phyloP scores from a whole-genome alignment of 805 yeast genomes.

The Tetrapisispora nanseiensis region DNA sequence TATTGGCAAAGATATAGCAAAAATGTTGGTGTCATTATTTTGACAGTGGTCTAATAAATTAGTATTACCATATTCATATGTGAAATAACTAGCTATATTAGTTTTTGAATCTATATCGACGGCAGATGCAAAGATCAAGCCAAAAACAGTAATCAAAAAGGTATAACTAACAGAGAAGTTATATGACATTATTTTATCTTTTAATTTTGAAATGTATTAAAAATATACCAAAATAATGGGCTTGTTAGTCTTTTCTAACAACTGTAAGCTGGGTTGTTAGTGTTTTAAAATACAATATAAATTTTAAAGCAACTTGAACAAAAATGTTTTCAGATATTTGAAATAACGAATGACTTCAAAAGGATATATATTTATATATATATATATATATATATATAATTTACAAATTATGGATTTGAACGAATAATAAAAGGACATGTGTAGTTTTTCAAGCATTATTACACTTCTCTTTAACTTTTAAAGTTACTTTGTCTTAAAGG shows the following conservation, averaged over 20 bases:
- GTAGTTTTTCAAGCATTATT: background rate
- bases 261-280: too few relatives aligned
- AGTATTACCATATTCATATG: constrained; percentile 68
- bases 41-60: constrained; percentile 48
- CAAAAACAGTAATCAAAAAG: background rate
- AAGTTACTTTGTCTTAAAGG: too few relatives aligned
- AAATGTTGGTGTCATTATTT: constrained; percentile 57
- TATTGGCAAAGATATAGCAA: constrained; percentile 60
- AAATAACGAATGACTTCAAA: too few relatives aligned
- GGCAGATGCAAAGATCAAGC: constrained; percentile 9
- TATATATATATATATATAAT: too few relatives aligned
- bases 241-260: too few relatives aligned
- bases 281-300: too few relatives aligned
- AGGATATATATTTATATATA: too few relatives aligned
- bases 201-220: too few relatives aligned
- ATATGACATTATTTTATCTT: background rate
- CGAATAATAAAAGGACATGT: background rate
- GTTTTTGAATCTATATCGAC: constrained; percentile 34
- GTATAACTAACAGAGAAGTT: background rate
- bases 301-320: too few relatives aligned
- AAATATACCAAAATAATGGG: too few relatives aligned
- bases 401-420: background rate
- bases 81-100: constrained; percentile 81
- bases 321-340: too few relatives aligned
- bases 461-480: too few relatives aligned